phyloP scores from a whole-genome alignment of 768 basidiomycete species.

The Hemileccinum impolitum region DNA sequence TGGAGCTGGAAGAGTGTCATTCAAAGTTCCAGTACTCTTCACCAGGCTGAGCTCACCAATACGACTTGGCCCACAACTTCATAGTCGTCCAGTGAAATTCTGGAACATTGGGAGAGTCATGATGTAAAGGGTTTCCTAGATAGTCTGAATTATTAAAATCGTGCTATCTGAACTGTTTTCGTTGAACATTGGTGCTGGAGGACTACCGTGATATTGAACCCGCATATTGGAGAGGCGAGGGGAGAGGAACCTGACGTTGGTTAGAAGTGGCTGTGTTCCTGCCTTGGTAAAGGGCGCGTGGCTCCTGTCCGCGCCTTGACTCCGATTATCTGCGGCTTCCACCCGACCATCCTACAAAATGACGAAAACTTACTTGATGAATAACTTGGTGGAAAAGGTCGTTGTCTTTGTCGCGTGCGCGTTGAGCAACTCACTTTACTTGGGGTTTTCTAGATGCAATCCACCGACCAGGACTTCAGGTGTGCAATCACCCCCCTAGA shows the following conservation, averaged over 20 bases:
- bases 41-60: slow-evolving; percentile 26
- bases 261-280: background rate
- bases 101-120: slow-evolving; percentile 22
- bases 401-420: background rate
- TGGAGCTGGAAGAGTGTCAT: background rate
- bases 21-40: background rate
- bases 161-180: background rate
- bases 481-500: slow-evolving; percentile 30
- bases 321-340: slow-evolving; percentile 1
- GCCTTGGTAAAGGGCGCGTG: too few relatives aligned
- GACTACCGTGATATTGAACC: too few relatives aligned
- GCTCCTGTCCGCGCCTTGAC: slow-evolving; percentile 22
- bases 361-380: slow-evolving; percentile 87
- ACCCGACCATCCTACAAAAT: slow-evolving; percentile 39
- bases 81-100: slow-evolving; percentile 33
- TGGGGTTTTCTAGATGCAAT: slow-evolving; percentile 64
- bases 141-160: slow-evolving; percentile 12
- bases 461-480: slow-evolving; percentile 89
- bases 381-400: slow-evolving; percentile 77
- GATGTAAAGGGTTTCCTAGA: slow-evolving; percentile 36
- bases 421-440: slow-evolving; percentile 1
- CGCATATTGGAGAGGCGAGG: too few relatives aligned
- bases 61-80: slow-evolving; percentile 34
- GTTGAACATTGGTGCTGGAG: too few relatives aligned
- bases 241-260: too few relatives aligned